Conservation (phyloP, 495 filamentous ascomycete species). For the Aspergillus diversus region DNA sequence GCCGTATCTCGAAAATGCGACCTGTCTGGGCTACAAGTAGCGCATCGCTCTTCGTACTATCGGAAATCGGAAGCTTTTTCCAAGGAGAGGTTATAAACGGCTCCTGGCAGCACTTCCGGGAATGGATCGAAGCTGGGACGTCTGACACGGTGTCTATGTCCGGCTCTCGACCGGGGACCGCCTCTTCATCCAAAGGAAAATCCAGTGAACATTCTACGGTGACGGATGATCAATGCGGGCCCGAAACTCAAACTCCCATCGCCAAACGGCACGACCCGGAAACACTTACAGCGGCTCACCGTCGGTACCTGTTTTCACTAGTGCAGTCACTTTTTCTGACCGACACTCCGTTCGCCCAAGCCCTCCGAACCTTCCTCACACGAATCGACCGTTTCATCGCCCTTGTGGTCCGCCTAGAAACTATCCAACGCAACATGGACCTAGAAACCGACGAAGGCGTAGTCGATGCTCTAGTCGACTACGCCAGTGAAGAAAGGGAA, state of each 20-base stretch:
- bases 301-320: constrained; percentile 69
- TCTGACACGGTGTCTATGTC: constrained; percentile 38
- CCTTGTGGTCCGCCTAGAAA: constrained; percentile 70
- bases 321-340: constrained; percentile 71
- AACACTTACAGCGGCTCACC: constrained; percentile 77
- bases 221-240: constrained; percentile 20
- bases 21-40: constrained; percentile 85
- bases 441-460: constrained; percentile 79
- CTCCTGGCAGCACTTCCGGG: constrained; percentile 66
- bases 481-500: constrained; percentile 67
- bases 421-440: constrained; percentile 72
- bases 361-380: constrained; percentile 70
- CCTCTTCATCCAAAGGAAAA: constrained; percentile 34
- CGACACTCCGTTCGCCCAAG: constrained; percentile 66
- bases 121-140: constrained; percentile 55
- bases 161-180: constrained; percentile 46
- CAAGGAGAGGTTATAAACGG: constrained; percentile 86
- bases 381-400: constrained; percentile 78
- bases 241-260: constrained; percentile 17
- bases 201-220: constrained; percentile 7
- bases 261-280: constrained; percentile 74
- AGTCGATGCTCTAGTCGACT: constrained; percentile 71
- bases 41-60: constrained; percentile 83
- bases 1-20: constrained; percentile 66
- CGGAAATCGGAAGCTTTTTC: constrained; percentile 82